Evolutionary conservation across 352 stramenopile genomes (phyloP).

Genomic region (Thraustotheca clavata): DNA sequence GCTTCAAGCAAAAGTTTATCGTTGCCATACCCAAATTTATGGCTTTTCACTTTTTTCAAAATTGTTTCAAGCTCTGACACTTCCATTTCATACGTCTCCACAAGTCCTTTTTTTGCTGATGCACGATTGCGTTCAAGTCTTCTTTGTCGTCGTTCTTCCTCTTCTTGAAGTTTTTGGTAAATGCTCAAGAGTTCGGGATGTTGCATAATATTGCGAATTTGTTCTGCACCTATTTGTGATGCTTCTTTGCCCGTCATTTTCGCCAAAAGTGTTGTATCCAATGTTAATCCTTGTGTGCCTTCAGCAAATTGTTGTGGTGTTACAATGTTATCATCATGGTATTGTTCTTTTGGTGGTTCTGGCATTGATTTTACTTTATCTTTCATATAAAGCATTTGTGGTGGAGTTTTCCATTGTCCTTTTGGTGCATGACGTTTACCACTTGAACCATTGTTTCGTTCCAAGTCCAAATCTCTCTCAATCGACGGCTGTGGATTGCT

Average conservation of each 20-base stretch:
- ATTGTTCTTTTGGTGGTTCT: background rate
- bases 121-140: conserved; percentile 69
- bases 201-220: conserved; percentile 86
- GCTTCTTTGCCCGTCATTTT: conserved; percentile 73
- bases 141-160: conserved; percentile 69
- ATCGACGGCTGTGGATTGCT: background rate
- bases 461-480: background rate
- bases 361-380: conserved; percentile 23
- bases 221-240: conserved; percentile 63
- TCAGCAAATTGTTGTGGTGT: conserved; percentile 75
- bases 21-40: conserved; percentile 65
- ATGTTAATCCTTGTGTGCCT: conserved; percentile 60
- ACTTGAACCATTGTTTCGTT: background rate
- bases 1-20: conserved; percentile 55
- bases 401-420: conserved; percentile 55
- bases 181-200: conserved; percentile 74
- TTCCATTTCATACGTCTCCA: conserved; percentile 78
- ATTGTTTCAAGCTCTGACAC: conserved; percentile 83
- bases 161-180: conserved; percentile 83
- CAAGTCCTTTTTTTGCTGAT: conserved; percentile 80
- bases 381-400: conserved; percentile 44
- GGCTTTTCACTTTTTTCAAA: conserved; percentile 64
- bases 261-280: conserved; percentile 70
- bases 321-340: conserved; percentile 34
- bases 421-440: conserved; percentile 38